Evolutionary conservation across 2,329 filamentous ascomycete genomes (phyloP).

Genomic region (Neurospora sp.): DNA sequence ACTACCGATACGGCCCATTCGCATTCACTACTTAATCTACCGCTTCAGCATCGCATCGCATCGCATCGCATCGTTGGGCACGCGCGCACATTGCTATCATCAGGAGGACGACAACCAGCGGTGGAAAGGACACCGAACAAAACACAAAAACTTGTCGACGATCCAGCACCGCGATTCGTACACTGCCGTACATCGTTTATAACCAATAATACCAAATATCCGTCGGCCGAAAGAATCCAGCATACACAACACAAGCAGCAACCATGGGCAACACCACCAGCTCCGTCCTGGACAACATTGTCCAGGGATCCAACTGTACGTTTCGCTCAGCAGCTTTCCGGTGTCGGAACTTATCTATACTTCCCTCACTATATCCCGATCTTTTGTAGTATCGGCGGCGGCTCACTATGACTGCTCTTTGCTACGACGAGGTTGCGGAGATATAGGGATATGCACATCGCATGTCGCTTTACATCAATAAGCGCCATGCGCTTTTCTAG

Average conservation of each 20-base stretch:
- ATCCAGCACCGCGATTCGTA: background rate
- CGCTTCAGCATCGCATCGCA: background rate
- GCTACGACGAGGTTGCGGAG: slow-evolving; percentile 2
- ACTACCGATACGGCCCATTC: background rate
- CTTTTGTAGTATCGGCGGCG: background rate
- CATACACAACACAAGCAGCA: slow-evolving; percentile 13
- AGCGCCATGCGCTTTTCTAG: background rate
- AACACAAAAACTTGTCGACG: background rate
- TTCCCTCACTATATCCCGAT: background rate
- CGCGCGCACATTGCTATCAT: background rate
- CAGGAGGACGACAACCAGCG: background rate
- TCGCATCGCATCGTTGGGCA: background rate
- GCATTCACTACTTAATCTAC: background rate
- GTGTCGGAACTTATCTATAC: background rate
- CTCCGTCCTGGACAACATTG: slow-evolving; percentile 84
- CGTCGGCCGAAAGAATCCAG: background rate
- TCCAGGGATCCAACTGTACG: slow-evolving; percentile 90
- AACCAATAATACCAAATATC: background rate
- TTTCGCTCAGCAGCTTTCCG: background rate
- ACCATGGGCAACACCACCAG: slow-evolving; percentile 60
- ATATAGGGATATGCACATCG: background rate
- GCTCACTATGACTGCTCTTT: background rate
- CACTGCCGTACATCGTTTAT: background rate
- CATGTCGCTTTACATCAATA: background rate
- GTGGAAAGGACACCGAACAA: background rate